These are phyloP conservation scores for Mycena alexandri DNA, from an alignment of 768 basidiomycete genomes.

Conservation along the genomic window DNA sequence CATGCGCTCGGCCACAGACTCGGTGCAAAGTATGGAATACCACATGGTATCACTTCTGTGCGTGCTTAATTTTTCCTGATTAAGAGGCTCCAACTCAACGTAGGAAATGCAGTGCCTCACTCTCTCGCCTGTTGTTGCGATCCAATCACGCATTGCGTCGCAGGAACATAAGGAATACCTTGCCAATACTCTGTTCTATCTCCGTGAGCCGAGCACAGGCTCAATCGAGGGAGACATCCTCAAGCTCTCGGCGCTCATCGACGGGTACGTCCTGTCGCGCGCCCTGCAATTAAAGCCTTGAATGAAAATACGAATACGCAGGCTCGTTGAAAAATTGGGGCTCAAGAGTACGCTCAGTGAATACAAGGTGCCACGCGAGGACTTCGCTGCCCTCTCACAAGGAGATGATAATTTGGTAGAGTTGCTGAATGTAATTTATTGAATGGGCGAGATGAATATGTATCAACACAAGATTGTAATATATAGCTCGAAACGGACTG, in stretches of 20 bases:
- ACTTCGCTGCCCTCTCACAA: slow-evolving; percentile 67
- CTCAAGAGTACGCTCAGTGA: slow-evolving; percentile 68
- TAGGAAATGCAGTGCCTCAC: slow-evolving; percentile 70
- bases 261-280: slow-evolving; percentile 61
- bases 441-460: not conserved
- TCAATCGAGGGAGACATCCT: slow-evolving; percentile 73
- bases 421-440: slow-evolving; percentile 63
- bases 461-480: no score
- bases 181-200: slow-evolving; percentile 68
- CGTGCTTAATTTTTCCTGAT: slow-evolving; percentile 40
- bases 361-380: slow-evolving; percentile 73
- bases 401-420: slow-evolving; percentile 59
- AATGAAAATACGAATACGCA: slow-evolving; percentile 40
- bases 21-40: slow-evolving; percentile 79
- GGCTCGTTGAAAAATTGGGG: slow-evolving; percentile 72
- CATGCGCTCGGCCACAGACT: slow-evolving; percentile 82
- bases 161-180: slow-evolving; percentile 74
- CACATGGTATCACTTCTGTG: slow-evolving; percentile 89
- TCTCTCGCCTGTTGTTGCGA: slow-evolving; percentile 70
- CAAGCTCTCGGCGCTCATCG: slow-evolving; percentile 65
- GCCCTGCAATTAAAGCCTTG: not conserved
- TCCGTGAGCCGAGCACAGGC: slow-evolving; percentile 71
- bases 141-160: slow-evolving; percentile 70
- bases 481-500: no score
- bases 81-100: not conserved